Base-by-base conservation (phyloP, 768 basidiomycete genomes). In the Russula griseocarnosa region DNA sequence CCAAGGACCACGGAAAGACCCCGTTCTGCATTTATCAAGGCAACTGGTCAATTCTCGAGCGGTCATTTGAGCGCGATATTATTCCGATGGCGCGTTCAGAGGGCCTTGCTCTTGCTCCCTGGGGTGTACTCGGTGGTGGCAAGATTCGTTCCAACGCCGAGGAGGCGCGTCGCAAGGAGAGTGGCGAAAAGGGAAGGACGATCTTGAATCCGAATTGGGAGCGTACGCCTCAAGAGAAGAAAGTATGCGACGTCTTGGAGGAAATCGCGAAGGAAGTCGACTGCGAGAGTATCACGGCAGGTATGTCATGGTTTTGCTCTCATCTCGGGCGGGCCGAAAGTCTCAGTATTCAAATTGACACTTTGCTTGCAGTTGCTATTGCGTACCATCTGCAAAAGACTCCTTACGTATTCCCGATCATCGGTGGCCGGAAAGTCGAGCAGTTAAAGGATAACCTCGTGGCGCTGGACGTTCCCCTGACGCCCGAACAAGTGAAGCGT, bases 331-430 rank as follows among this genome's bases (percentile, higher is more conserved):
- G n/a, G 9, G 10, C 44, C 32, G 9, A 14, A 36, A 30, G 0
- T 4, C 42, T 57, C 28, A 28, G 20, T 49, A n/a, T 24, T 7
- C n/a, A 18, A n/a, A 46, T 4, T 20, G 44, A n/a, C 20, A 46
- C 32, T 46, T n/a, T n/a, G n/a, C n/a, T n/a, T n/a, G n/a, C n/a
- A 77, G 79, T 81, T 3, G 79, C 79, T 5, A 77, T 82, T 53
- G 79, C 80, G 20, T 82, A 81, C 57, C 73, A 82, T 14, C 71
- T 83, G 70, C 77, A 81, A 18, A 83, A 82, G 67, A 72, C 77
- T 2, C 76, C 78, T 0, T 80, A 74, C 56, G 78, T 79, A 1
- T 81, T 81, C 71, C 80, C 79, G 0, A 73, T 81, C 62, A 70
- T 82, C 20, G 80, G 80, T 2, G 77, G 79, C 0, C 73, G 79